Evolutionary conservation across 306 rosid genomes (phyloP), one percentile per base, ranked within the genome.

Genomic region (Castanospermum australe): DNA sequence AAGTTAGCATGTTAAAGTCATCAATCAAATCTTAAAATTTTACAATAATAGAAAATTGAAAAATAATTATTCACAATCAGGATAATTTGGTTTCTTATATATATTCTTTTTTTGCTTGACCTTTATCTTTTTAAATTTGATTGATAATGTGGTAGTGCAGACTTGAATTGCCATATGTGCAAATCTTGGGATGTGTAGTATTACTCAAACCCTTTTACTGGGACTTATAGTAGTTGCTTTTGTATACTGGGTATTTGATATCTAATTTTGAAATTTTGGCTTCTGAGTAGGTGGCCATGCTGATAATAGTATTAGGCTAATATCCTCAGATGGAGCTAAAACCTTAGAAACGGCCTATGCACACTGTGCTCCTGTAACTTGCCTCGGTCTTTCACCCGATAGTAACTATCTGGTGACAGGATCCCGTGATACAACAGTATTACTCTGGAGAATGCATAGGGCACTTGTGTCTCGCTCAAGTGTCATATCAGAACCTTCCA

Each of bases 281-380:
- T 77, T 69, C 84, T 85, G 60, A 82, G 67, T 88, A 95, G 99
- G 99, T 70, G 98, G 99, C 73, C 99, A 95, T 79, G 89, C 85
- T 66, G 99, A 95, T 84, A 91, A 89, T 81, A 87, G 98, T 85
- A 87, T 95, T 81, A 93, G 85, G 86, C 75, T 95, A 65, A 79
- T 95, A 81, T 95, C 98, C 67, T 86, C 93, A 14, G 99, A 91
- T 63, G 96, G 96, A 75, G 98, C 98, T 77, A 93, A 86, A 89
- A 93, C 99, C 71, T 64, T 95, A 65, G 99, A 95, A 87, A 93
- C 96, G 62, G 99, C 98, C 33, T 87, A 75, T 81, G 98, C 86
- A n/a, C 99, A 95, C 72, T 89, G 98, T 82, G 97, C 98, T 79
- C 97, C 99, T n/a, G 98, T 93, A 55, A 93, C 99, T 32, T 93